A percentile compares a stretch with the other conserved stretches of the same genome.
Evolutionary conservation across 1,284 basidiomycete species (phyloP).

Genomic region (Ceratobasidium sp.): DNA sequence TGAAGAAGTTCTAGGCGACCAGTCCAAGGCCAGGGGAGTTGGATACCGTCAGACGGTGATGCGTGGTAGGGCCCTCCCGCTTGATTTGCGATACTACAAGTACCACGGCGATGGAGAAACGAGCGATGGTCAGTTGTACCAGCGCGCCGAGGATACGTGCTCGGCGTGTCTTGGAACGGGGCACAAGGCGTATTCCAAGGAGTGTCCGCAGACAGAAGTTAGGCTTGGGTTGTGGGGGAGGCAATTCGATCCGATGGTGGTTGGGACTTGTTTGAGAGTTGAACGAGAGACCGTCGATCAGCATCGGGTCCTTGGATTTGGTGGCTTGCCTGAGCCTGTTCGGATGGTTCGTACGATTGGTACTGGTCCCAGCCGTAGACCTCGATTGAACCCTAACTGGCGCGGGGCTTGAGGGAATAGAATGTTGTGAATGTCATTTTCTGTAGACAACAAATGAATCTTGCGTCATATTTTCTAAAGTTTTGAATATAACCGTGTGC

Average conservation of each 20-base stretch:
- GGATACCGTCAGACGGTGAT: background rate
- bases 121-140: conserved; percentile 15
- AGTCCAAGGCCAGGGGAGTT: background rate
- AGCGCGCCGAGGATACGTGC: conserved; percentile 15
- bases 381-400: conserved; percentile 1
- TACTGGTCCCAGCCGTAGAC: background rate
- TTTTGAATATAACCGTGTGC: conserved; percentile 7
- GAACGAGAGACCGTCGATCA: background rate
- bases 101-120: conserved; percentile 20
- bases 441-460: background rate
- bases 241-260: background rate
- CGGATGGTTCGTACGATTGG: conserved; percentile 4
- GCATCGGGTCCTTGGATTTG: background rate
- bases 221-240: conserved; percentile 32
- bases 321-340: background rate
- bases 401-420: background rate
- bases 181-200: conserved; percentile 11
- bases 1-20: background rate
- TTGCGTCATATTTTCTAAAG: background rate
- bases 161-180: conserved; percentile 25
- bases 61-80: conserved; percentile 4
- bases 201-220: conserved; percentile 31
- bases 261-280: background rate
- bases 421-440: conserved; percentile 15
- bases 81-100: conserved; percentile 31